Conservation (phyloP, 371 early-diverging fungal genomes). For the Mortierella sp. region DNA sequence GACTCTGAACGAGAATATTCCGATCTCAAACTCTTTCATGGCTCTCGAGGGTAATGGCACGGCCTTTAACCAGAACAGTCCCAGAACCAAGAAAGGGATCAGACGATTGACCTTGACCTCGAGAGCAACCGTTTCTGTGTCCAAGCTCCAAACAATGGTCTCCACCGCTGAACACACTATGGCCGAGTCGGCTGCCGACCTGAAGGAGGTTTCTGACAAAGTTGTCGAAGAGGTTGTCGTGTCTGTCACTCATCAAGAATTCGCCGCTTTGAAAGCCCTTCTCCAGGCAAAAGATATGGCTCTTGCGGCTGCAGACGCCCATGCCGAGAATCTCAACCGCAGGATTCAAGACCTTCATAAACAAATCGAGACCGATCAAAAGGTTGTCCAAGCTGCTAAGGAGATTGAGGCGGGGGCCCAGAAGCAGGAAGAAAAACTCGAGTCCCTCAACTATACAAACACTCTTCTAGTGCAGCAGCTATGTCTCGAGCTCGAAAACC, state of each 20-base stretch:
- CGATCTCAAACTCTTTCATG: conserved; percentile 16
- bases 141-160: too few species aligned
- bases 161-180: too few species aligned
- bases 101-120: not conserved
- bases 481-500: conserved; percentile 32
- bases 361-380: conserved; percentile 18
- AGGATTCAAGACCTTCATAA: conserved; percentile 20
- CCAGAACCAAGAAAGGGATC: not conserved
- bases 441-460: conserved; percentile 50
- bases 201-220: not conserved
- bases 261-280: conserved; percentile 11
- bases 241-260: not conserved
- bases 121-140: too few species aligned
- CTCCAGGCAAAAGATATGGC: conserved; percentile 18
- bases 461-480: conserved; percentile 34
- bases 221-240: not conserved
- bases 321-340: not conserved
- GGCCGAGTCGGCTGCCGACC: not conserved
- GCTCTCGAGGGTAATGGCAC: conserved; percentile 1
- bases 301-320: conserved; percentile 3
- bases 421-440: conserved; percentile 24
- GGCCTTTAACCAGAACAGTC: too few species aligned
- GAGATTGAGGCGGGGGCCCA: conserved; percentile 11
- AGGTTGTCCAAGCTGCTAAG: conserved; percentile 18
- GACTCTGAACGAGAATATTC: conserved; percentile 8